Percentiles rank a stretch among this genome's conserved stretches.
These are phyloP conservation scores for Pythium aphanidermatum DNA, from an alignment of 352 stramenopile species.

Conservation along the genomic window DNA sequence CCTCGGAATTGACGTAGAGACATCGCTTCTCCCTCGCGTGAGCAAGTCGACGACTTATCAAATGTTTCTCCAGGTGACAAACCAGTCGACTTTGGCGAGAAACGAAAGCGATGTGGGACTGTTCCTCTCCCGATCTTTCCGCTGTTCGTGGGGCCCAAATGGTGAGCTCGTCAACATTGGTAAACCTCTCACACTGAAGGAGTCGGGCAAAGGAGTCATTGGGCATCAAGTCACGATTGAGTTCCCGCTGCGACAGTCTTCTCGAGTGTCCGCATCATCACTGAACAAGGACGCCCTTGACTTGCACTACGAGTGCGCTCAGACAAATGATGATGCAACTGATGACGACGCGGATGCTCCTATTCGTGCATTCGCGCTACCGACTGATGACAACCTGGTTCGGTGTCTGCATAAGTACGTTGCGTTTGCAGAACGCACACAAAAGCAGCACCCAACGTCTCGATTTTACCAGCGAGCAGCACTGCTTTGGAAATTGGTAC, in stretches of 20 bases:
- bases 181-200: constrained; percentile 7
- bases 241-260: constrained; percentile 8
- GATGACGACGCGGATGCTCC: constrained; percentile 3
- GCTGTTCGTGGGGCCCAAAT: constrained; percentile 74
- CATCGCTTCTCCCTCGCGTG: constrained; percentile 16
- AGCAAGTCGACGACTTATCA: constrained; percentile 66
- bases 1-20: constrained; percentile 30
- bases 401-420: constrained; percentile 60
- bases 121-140: constrained; percentile 77
- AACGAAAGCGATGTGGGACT: constrained; percentile 60
- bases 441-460: constrained; percentile 19
- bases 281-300: constrained; percentile 47
- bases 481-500: constrained; percentile 66
- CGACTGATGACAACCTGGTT: constrained; percentile 40
- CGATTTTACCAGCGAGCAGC: constrained; percentile 12
- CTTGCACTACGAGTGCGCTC: constrained; percentile 45
- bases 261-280: constrained; percentile 12
- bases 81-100: constrained; percentile 25
- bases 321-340: constrained; percentile 16
- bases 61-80: constrained; percentile 43
- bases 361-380: constrained; percentile 39
- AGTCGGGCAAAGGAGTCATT: not conserved
- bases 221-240: constrained; percentile 14
- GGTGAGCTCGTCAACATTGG: constrained; percentile 60
- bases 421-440: constrained; percentile 26